Conservation (phyloP, 768 basidiomycete species). For the Postia placenta region DNA sequence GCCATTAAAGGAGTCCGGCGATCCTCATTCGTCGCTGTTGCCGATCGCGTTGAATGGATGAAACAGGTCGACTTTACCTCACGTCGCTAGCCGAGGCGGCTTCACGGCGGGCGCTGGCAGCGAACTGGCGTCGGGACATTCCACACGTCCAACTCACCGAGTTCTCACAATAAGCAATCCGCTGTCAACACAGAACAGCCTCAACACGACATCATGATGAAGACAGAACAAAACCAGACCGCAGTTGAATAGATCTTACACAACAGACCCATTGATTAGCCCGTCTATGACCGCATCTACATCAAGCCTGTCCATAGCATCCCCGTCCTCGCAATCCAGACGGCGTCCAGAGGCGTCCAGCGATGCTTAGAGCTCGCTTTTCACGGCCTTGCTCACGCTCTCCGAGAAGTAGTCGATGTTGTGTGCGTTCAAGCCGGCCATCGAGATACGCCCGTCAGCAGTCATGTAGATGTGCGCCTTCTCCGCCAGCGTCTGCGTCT, state of each 20-base stretch:
- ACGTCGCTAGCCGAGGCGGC: no score
- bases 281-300: conserved; percentile 1
- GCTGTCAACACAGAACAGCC: not conserved
- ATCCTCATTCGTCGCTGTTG: not conserved
- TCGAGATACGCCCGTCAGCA: conserved; percentile 87
- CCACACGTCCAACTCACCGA: no score
- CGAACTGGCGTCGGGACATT: no score
- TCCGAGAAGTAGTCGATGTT: conserved; percentile 92
- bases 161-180: no score
- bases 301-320: no score
- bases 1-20: conserved; percentile 7
- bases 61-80: not conserved
- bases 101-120: no score
- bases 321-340: not conserved
- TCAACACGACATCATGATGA: not conserved
- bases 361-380: conserved; percentile 54
- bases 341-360: no score
- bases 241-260: not conserved
- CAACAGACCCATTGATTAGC: not conserved
- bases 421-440: conserved; percentile 80
- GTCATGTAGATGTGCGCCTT: conserved; percentile 94
- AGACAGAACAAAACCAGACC: not conserved
- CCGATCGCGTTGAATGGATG: not conserved
- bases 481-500: conserved; percentile 78
- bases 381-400: conserved; percentile 78